A percentile compares a stretch with the other conserved stretches of the same genome.
Conservation (phyloP, 2,329 filamentous ascomycete species). For the Sporothrix brunneoviolacea region DNA sequence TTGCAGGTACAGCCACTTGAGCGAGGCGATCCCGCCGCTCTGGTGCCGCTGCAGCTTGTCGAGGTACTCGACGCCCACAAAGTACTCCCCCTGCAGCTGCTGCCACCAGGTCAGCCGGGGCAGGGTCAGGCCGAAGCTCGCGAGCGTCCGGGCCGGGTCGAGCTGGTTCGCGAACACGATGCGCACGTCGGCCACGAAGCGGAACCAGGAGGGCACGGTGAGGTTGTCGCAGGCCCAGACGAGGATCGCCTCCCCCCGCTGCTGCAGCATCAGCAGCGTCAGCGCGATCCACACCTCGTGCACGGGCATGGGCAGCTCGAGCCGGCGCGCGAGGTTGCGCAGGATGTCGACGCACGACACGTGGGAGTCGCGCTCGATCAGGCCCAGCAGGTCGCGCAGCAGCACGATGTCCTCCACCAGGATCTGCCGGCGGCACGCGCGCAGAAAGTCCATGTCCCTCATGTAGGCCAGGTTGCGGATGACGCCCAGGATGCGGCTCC, state of each 20-base stretch:
- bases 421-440: constrained; percentile 15
- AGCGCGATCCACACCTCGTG: constrained; percentile 19
- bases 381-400: constrained; percentile 15
- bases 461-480: constrained; percentile 15
- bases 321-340: constrained; percentile 18
- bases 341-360: constrained; percentile 17
- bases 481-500: constrained; percentile 15
- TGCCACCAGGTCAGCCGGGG: constrained; percentile 11
- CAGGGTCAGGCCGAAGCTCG: constrained; percentile 14
- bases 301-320: constrained; percentile 11
- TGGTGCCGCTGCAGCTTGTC: constrained; percentile 6
- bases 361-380: constrained; percentile 15
- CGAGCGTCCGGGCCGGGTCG: not conserved
- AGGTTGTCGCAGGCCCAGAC: constrained; percentile 19
- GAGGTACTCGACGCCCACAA: constrained; percentile 4
- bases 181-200: constrained; percentile 17
- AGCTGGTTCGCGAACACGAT: constrained; percentile 10
- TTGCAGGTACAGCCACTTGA: constrained; percentile 16
- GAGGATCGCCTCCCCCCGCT: constrained; percentile 14
- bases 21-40: not conserved
- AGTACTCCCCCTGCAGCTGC: constrained; percentile 1
- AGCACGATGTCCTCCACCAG: constrained; percentile 19
- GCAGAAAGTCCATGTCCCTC: constrained; percentile 12
- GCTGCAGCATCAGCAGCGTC: constrained; percentile 14
- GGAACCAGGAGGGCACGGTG: constrained; percentile 15